Evolutionary conservation across 345 rosid genomes (phyloP).

Genomic region (Clarkia xantiana): DNA sequence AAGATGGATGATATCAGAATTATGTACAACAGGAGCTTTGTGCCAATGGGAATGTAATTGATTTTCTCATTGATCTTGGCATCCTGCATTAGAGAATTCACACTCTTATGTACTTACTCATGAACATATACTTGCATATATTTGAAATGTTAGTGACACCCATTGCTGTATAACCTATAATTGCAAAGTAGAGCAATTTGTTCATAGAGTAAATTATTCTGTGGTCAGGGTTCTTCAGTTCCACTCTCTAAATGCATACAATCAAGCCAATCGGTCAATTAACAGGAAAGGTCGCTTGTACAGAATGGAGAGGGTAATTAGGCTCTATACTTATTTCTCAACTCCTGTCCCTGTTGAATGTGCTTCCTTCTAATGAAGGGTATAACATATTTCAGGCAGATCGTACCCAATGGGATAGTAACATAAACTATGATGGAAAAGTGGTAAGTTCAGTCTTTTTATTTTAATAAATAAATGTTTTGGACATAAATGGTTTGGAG

Average conservation of each 20-base stretch:
- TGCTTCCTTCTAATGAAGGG: background rate
- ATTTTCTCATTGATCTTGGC: background rate
- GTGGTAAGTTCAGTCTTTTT: slow-evolving; percentile 27
- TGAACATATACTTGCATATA: background rate
- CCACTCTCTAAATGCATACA: slow-evolving; percentile 22
- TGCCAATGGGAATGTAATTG: slow-evolving; percentile 32
- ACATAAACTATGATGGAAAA: slow-evolving; percentile 42
- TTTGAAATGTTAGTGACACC: background rate
- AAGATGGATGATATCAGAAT: slow-evolving; percentile 42
- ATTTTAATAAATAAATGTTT: background rate
- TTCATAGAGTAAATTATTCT: slow-evolving; percentile 1
- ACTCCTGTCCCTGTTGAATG: background rate
- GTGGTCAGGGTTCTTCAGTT: slow-evolving; percentile 46
- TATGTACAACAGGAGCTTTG: slow-evolving; percentile 25
- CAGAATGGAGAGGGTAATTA: slow-evolving; percentile 48
- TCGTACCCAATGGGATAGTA: slow-evolving; percentile 34
- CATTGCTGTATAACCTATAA: background rate
- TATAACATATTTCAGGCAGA: slow-evolving; percentile 26
- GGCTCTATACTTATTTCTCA: background rate
- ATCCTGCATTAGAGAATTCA: no score
- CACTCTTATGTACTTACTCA: no score
- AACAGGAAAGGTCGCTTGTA: slow-evolving; percentile 33
- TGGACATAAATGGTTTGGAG: background rate
- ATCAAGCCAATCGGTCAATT: slow-evolving; percentile 26
- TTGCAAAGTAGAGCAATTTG: background rate